phyloP scores from a whole-genome alignment of 2,329 filamentous ascomycete species.

The Lachnellula hyalina region DNA sequence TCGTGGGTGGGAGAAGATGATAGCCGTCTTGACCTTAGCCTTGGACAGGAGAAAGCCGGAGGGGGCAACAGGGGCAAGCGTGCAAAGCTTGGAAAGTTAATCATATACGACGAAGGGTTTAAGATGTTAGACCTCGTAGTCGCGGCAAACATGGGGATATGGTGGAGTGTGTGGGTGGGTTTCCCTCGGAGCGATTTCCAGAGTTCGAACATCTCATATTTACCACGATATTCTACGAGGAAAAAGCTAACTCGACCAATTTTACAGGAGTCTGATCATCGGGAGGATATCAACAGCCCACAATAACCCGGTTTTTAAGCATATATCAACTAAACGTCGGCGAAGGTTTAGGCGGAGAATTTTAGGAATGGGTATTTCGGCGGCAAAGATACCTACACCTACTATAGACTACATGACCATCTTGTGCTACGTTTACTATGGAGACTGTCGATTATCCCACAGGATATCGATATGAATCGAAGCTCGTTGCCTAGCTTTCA shows the following conservation, averaged over 20 bases:
- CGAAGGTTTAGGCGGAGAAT: neutral
- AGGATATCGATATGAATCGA: too few species aligned
- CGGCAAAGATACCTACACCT: too few species aligned
- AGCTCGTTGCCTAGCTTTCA: too few species aligned
- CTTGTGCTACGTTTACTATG: too few species aligned
- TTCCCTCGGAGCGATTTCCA: neutral
- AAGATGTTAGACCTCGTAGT: conserved; percentile 95
- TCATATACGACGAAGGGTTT: conserved; percentile 80
- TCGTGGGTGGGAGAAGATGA: conserved; percentile 22
- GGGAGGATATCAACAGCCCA: neutral
- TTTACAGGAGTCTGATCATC: neutral
- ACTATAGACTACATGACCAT: too few species aligned
- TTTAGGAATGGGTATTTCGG: neutral
- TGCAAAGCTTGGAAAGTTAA: conserved; percentile 89
- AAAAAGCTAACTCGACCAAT: neutral
- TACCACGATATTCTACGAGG: neutral
- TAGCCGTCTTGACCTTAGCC: conserved; percentile 60
- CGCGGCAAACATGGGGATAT: conserved; percentile 84
- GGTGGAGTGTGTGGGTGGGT: conserved; percentile 77
- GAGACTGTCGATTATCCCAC: too few species aligned
- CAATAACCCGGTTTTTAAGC: neutral
- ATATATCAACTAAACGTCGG: neutral
- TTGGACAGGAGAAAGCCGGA: conserved; percentile 79
- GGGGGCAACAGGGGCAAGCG: conserved; percentile 80
- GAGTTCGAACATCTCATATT: neutral